Base-by-base conservation (phyloP, 2,329 filamentous ascomycete genomes). In the Dactylonectria estremocensis region DNA sequence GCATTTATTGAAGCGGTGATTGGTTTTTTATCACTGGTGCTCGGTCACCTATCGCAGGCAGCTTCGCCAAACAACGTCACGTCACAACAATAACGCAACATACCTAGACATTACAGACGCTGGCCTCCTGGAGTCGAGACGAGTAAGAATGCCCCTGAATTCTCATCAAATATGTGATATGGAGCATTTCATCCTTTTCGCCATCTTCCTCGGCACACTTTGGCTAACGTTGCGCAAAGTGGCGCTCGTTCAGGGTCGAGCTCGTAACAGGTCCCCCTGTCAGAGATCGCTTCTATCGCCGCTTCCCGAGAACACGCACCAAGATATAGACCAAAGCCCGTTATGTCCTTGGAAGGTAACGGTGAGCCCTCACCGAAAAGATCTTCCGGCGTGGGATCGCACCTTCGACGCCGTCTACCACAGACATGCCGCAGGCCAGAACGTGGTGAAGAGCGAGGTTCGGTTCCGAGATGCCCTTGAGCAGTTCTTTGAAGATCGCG, bases 321-420 rank as follows among this genome's bases (percentile, higher is more conserved):
- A 43, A 10, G 13, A 11, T 2, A n/a, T 40, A 9, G n/a, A 18
- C 10, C 31, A 63, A 14, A n/a, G 28, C 11, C 1, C 31, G 24
- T 28, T 3, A 16, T 33, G 18, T 6, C 18, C 20, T 14, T 35
- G 5, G 8, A 53, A 35, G 13, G 16, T 43, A 22, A 31, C 7
- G 7, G 28, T 45, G 24, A 54, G 37, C 33, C 18, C 63, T n/a
- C 69, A 67, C 22, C 67, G 68, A 14, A 53, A 50, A 4, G 55
- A 57, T 9, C 71, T 76, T 7, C 79, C 80, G 2, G 69, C 80
- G 0, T 83, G 81, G 81, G 78, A 83, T 53, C 77, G 81, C 2
- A 72, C 73, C 10, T 68, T 81, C n/a, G 81, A 83, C 28, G 66
- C 80, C 6, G 76, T 82, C n/a, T 80, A 77, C 46, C 79, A 81